Percentiles rank a stretch among this genome's conserved stretches.
These are phyloP conservation scores for Coemansia sp. DNA, from an alignment of 192 early-diverging fungal genomes.

Conservation along the genomic window DNA sequence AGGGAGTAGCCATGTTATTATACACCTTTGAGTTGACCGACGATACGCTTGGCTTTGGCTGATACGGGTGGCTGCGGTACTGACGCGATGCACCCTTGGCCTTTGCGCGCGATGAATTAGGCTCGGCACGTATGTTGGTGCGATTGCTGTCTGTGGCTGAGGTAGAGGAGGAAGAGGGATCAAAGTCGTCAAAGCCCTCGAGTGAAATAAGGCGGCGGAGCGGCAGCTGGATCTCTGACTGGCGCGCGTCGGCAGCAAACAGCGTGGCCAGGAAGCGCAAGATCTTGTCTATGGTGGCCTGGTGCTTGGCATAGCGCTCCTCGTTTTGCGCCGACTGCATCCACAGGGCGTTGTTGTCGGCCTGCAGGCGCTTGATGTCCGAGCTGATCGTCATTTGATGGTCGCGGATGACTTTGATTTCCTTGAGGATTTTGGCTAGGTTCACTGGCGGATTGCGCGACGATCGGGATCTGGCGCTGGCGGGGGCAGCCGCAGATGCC, in stretches of 20 bases:
- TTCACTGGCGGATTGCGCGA: slow-evolving; percentile 24
- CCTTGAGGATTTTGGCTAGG: slow-evolving; percentile 53
- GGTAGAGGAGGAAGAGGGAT: too few species aligned
- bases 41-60: too few species aligned
- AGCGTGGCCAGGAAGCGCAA: slow-evolving; percentile 85
- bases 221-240: slow-evolving; percentile 31
- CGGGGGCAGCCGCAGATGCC: not conserved
- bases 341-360: slow-evolving; percentile 89
- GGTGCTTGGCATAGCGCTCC: slow-evolving; percentile 80
- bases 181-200: too few species aligned
- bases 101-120: too few species aligned
- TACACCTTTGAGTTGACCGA: too few species aligned
- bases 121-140: too few species aligned
- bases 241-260: slow-evolving; percentile 57
- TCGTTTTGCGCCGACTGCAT: slow-evolving; percentile 69
- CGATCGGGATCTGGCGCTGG: slow-evolving; percentile 5
- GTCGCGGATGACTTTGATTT: slow-evolving; percentile 83
- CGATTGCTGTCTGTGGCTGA: too few species aligned
- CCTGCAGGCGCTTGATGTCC: slow-evolving; percentile 81
- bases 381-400: slow-evolving; percentile 86
- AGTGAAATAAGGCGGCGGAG: slow-evolving; percentile 43
- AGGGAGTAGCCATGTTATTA: slow-evolving; percentile 5
- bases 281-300: slow-evolving; percentile 92
- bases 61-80: not conserved
- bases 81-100: too few species aligned